A percentile compares a stretch with the other conserved stretches of the same genome.
Conservation (phyloP, 176 grass and related monocot genomes). For the Aegilops sharonensis region DNA sequence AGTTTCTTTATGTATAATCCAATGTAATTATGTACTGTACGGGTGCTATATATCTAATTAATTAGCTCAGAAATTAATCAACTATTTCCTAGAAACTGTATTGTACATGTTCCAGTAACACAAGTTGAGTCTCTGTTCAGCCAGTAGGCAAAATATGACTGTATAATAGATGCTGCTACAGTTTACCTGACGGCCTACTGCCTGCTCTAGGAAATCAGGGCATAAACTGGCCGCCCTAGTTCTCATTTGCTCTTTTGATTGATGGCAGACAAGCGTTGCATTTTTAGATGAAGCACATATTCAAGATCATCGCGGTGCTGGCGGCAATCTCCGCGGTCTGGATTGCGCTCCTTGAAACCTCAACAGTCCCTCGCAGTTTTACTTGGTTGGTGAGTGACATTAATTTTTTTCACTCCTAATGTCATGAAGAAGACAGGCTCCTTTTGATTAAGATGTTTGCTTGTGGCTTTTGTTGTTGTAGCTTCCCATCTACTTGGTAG, state of each 20-base stretch:
- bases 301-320: conserved; percentile 55
- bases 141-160: too few relatives aligned
- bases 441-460: not conserved
- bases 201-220: not conserved
- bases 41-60: too few relatives aligned
- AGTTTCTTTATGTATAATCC: too few relatives aligned
- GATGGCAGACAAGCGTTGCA: not conserved
- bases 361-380: conserved; percentile 60
- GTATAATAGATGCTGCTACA: too few relatives aligned
- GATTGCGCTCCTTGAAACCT: conserved; percentile 58
- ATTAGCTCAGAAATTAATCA: too few relatives aligned
- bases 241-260: not conserved
- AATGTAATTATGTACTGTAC: too few relatives aligned
- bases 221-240: not conserved
- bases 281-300: conserved; percentile 51
- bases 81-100: too few relatives aligned
- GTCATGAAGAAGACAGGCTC: not conserved
- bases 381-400: conserved; percentile 78
- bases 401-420: not conserved
- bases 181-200: too few relatives aligned
- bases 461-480: conserved; percentile 17
- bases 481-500: conserved; percentile 86
- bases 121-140: too few relatives aligned
- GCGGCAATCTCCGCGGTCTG: conserved; percentile 55
- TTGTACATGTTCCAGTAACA: too few relatives aligned